These are phyloP conservation scores for Volutella citrinella DNA, from an alignment of 2,329 filamentous ascomycete species.

Conservation along the genomic window DNA sequence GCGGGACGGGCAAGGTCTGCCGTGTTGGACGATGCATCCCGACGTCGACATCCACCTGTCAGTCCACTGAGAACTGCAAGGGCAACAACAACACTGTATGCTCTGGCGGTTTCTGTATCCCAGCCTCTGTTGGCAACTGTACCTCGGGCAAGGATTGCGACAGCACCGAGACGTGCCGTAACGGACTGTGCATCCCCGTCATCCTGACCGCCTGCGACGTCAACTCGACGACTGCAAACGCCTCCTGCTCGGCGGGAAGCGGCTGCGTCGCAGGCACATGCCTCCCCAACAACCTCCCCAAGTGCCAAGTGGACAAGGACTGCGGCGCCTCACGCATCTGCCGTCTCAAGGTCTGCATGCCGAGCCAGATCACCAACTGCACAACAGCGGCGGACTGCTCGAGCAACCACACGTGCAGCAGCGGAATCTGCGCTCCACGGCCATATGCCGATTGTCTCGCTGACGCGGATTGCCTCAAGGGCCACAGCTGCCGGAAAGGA, in stretches of 20 bases:
- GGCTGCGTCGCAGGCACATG: constrained; percentile 5
- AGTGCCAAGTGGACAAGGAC: background rate
- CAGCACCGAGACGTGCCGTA: constrained; percentile 3
- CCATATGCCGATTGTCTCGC: too few relatives aligned
- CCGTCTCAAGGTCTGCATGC: constrained; percentile 6
- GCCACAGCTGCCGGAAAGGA: too few relatives aligned
- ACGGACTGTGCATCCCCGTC: constrained; percentile 7
- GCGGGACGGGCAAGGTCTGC: constrained; percentile 1
- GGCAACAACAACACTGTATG: background rate
- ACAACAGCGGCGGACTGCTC: background rate
- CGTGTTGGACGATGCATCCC: background rate
- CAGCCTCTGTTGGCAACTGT: constrained; percentile 4
- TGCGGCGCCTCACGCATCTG: constrained; percentile 2
- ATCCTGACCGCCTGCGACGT: constrained; percentile 2
- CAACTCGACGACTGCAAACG: too few relatives aligned
- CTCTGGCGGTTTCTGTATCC: constrained; percentile 2
- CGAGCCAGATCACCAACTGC: background rate
- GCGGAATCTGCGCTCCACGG: constrained; percentile 6
- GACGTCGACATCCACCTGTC: background rate
- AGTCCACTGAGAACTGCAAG: background rate
- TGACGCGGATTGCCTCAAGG: too few relatives aligned
- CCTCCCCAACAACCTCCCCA: constrained; percentile 1
- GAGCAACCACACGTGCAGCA: constrained; percentile 2
- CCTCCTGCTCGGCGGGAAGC: constrained; percentile 3
- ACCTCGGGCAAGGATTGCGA: constrained; percentile 1